These are phyloP conservation scores for Oryza glumipatula DNA, from an alignment of 176 grass and related monocot genomes.

Conservation along the genomic window DNA sequence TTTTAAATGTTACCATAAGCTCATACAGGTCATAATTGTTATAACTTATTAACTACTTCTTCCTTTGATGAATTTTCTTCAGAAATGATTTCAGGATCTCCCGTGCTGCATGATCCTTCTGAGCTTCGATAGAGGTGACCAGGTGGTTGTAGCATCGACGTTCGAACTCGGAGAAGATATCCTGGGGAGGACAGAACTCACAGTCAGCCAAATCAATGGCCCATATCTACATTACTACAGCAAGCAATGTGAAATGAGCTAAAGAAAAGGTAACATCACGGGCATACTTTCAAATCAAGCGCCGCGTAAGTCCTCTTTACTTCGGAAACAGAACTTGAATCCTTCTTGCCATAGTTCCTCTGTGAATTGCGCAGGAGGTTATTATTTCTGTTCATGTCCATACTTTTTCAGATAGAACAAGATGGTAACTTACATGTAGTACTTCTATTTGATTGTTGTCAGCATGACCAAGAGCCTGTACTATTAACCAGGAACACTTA, in stretches of 20 bases:
- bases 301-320: slow-evolving; percentile 26
- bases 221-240: neutral
- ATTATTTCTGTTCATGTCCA: neutral
- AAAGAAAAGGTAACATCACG: neutral
- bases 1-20: neutral
- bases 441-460: slow-evolving; percentile 29
- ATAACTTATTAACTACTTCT: slow-evolving; percentile 17
- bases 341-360: slow-evolving; percentile 41
- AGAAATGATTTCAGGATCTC: slow-evolving; percentile 40
- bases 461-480: slow-evolving; percentile 40
- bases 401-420: too few relatives aligned
- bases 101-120: slow-evolving; percentile 15
- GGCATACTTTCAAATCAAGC: slow-evolving; percentile 45
- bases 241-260: neutral
- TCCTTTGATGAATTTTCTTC: slow-evolving; percentile 46
- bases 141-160: slow-evolving; percentile 39
- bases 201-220: neutral
- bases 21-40: neutral
- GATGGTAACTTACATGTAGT: slow-evolving; percentile 12
- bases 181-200: neutral
- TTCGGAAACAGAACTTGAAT: slow-evolving; percentile 24
- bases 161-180: slow-evolving; percentile 44
- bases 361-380: neutral
- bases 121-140: slow-evolving; percentile 35
- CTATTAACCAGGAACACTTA: slow-evolving; percentile 52